A percentile compares a stretch with the other conserved stretches of the same genome.
Conservation (phyloP, 2,329 filamentous ascomycete species). For the Cladophialophora carrionii region DNA sequence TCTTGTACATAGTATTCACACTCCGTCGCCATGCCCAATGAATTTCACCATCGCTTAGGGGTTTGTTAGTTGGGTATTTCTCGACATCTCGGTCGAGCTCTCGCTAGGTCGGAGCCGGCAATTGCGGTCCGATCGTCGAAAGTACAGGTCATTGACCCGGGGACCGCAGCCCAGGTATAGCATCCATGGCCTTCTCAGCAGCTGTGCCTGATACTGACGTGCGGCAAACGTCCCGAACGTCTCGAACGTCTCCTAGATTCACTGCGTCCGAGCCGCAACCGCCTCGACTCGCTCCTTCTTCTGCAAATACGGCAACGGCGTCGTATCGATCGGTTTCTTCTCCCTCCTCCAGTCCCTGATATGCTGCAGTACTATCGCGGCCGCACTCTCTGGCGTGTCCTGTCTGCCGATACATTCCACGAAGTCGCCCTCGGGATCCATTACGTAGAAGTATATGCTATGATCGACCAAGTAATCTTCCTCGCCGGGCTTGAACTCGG, state of each 20-base stretch:
- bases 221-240: too few relatives aligned
- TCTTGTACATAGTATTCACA: constrained; percentile 12
- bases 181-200: neutral
- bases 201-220: neutral
- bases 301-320: constrained; percentile 34
- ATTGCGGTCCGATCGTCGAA: neutral
- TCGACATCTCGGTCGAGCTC: constrained; percentile 4
- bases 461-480: constrained; percentile 93
- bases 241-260: neutral
- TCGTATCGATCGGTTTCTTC: constrained; percentile 56
- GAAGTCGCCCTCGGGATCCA: constrained; percentile 98
- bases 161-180: neutral
- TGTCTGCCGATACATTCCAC: constrained; percentile 95
- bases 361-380: constrained; percentile 81
- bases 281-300: constrained; percentile 17
- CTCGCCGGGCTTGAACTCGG: constrained; percentile 84
- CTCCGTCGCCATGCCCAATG: constrained; percentile 25
- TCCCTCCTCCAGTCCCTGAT: constrained; percentile 73
- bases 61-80: neutral
- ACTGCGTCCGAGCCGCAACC: neutral
- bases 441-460: constrained; percentile 99
- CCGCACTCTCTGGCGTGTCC: constrained; percentile 84
- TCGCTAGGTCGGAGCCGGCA: neutral
- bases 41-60: neutral
- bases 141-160: neutral